phyloP scores from a whole-genome alignment of 345 rosid species.

The Ceriops tagal region DNA sequence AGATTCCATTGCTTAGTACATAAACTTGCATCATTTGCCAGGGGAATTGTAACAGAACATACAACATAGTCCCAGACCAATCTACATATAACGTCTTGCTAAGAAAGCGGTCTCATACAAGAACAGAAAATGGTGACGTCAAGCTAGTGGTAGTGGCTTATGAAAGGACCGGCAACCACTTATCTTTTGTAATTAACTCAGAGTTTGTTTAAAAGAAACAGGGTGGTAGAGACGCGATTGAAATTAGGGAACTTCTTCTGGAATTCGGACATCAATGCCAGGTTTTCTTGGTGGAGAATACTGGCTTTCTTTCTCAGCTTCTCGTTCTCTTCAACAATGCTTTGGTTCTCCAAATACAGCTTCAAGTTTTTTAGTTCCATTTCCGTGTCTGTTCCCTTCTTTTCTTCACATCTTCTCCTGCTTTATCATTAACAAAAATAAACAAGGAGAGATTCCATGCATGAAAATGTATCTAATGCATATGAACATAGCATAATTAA shows the following conservation, averaged over 20 bases:
- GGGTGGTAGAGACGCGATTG: conserved; percentile 28
- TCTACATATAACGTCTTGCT: too few relatives aligned
- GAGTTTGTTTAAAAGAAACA: conserved; percentile 21
- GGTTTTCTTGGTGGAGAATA: conserved; percentile 56
- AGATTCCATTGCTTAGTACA: too few relatives aligned
- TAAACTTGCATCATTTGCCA: too few relatives aligned
- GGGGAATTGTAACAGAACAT: too few relatives aligned
- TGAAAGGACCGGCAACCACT: too few relatives aligned
- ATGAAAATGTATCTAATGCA: neutral
- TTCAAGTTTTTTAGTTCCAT: conserved; percentile 56
- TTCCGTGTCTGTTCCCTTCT: conserved; percentile 37
- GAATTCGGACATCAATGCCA: conserved; percentile 42
- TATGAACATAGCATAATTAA: neutral
- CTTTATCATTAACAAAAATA: neutral
- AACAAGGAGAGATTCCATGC: neutral
- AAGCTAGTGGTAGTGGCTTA: too few relatives aligned
- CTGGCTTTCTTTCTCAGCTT: conserved; percentile 51
- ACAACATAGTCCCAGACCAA: too few relatives aligned
- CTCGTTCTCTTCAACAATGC: conserved; percentile 60
- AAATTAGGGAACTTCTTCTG: conserved; percentile 40
- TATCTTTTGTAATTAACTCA: too few relatives aligned
- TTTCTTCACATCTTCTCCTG: conserved; percentile 32
- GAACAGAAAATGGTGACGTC: too few relatives aligned
- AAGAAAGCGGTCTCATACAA: too few relatives aligned
- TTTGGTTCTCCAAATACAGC: conserved; percentile 57